Conservation (phyloP, 768 basidiomycete species). For the Nidularia sp. region DNA sequence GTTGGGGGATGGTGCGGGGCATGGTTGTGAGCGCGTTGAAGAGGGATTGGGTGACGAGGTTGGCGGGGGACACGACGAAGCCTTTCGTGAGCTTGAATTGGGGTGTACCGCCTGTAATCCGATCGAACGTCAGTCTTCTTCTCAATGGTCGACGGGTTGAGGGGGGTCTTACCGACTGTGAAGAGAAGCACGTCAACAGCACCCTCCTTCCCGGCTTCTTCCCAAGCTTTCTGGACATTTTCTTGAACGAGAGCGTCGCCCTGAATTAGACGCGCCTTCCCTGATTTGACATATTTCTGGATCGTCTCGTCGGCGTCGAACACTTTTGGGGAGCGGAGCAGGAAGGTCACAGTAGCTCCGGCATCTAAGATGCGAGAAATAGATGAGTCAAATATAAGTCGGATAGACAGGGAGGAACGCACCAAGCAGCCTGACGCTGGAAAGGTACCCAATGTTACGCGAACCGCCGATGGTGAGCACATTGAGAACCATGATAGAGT, state of each 20-base stretch:
- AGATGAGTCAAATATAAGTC: background rate
- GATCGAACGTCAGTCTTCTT: background rate
- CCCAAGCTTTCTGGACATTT: constrained; percentile 49
- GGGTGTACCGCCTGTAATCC: constrained; percentile 37
- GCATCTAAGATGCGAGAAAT: constrained; percentile 28
- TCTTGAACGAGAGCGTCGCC: constrained; percentile 53
- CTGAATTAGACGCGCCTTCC: constrained; percentile 47
- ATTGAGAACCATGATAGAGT: constrained; percentile 19
- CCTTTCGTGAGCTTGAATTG: constrained; percentile 46
- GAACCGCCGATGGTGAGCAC: constrained; percentile 50
- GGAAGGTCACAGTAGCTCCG: constrained; percentile 57
- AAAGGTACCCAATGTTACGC: constrained; percentile 50
- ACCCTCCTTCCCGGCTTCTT: constrained; percentile 27
- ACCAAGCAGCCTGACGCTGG: constrained; percentile 47
- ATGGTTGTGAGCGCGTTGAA: constrained; percentile 54
- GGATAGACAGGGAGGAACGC: constrained; percentile 7
- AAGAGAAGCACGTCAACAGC: constrained; percentile 52
- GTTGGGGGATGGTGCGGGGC: constrained; percentile 32
- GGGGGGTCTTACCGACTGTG: constrained; percentile 39
- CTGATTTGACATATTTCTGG: constrained; percentile 40
- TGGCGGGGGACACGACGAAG: constrained; percentile 39
- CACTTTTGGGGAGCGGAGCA: constrained; percentile 42
- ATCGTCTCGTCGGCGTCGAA: constrained; percentile 51
- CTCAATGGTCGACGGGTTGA: background rate
- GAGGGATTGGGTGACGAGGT: constrained; percentile 57